Percentiles rank a stretch among this genome's conserved stretches.
Evolutionary conservation across 148 eudicot species (phyloP).

Genomic region (Simmondsia chinensis): DNA sequence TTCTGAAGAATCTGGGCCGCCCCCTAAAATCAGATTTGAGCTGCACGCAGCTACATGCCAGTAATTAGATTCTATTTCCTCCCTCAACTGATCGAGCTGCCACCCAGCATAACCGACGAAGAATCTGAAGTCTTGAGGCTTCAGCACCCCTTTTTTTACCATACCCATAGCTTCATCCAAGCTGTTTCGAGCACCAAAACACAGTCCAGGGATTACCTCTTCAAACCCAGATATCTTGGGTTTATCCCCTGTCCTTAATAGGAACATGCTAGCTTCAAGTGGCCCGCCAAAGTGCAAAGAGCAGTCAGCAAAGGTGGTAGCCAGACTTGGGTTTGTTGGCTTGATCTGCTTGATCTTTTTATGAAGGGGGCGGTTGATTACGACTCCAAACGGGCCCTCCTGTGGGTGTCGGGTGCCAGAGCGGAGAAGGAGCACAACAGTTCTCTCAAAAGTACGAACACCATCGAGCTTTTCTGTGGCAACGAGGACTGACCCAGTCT

Average conservation of each 20-base stretch:
- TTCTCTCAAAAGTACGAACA: slow-evolving; percentile 71
- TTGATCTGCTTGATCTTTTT: slow-evolving; percentile 83
- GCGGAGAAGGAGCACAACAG: slow-evolving; percentile 79
- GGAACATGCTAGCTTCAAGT: slow-evolving; percentile 75
- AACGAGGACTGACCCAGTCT: slow-evolving; percentile 81
- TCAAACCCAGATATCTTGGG: slow-evolving; percentile 46
- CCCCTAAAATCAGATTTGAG: slow-evolving; percentile 41
- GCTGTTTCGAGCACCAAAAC: slow-evolving; percentile 71
- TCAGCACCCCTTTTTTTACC: slow-evolving; percentile 67
- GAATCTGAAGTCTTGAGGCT: slow-evolving; percentile 83
- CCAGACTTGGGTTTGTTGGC: slow-evolving; percentile 51
- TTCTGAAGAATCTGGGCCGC: slow-evolving; percentile 34
- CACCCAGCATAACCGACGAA: slow-evolving; percentile 96
- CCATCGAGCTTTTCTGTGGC: slow-evolving; percentile 97
- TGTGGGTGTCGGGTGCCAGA: slow-evolving; percentile 75
- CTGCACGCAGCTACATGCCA: slow-evolving; percentile 98
- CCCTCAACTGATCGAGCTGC: slow-evolving; percentile 78
- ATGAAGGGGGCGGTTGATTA: slow-evolving; percentile 74
- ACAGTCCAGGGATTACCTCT: slow-evolving; percentile 73
- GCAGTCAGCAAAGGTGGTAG: slow-evolving; percentile 75
- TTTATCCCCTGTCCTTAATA: slow-evolving; percentile 41
- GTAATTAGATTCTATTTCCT: slow-evolving; percentile 66
- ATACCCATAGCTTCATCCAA: slow-evolving; percentile 71
- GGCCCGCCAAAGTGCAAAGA: slow-evolving; percentile 92
- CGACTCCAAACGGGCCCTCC: slow-evolving; percentile 87